Evolutionary conservation across 129 eudicot genomes (phyloP).

Genomic region (Deinandra increscens): DNA sequence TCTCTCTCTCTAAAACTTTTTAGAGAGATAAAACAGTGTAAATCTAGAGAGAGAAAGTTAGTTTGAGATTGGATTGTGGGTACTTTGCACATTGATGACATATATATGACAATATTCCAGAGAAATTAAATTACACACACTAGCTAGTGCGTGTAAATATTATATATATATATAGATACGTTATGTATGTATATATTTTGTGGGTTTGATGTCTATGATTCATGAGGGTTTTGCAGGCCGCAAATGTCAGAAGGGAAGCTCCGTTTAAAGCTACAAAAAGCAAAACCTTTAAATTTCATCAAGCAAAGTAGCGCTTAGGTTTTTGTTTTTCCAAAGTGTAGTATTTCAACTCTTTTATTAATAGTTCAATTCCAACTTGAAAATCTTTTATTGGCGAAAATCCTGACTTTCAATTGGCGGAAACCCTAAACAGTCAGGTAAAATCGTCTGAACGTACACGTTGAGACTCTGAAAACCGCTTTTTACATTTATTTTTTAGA

Average conservation of each 20-base stretch:
- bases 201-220: conserved; percentile 32
- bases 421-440: too few species aligned
- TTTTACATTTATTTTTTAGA: too few species aligned
- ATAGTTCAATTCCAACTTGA: too few species aligned
- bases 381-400: too few species aligned
- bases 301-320: too few species aligned
- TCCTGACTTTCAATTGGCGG: too few species aligned
- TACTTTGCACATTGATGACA: conserved; percentile 74
- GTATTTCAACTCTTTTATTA: too few species aligned
- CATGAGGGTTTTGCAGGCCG: conserved; percentile 32
- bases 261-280: conserved; percentile 38
- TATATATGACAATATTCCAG: conserved; percentile 12
- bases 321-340: too few species aligned
- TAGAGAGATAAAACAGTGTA: conserved; percentile 24
- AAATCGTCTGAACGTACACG: too few species aligned
- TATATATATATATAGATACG: conserved; percentile 17
- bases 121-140: too few species aligned
- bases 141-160: conserved; percentile 13
- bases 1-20: conserved; percentile 16
- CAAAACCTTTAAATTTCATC: conserved; percentile 19
- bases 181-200: conserved; percentile 21
- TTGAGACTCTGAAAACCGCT: too few species aligned
- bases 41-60: conserved; percentile 19
- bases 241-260: conserved; percentile 38
- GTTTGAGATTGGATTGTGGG: not conserved